Base-by-base conservation (phyloP, 2,329 filamentous ascomycete genomes). In the Metarhizium brunneum region DNA sequence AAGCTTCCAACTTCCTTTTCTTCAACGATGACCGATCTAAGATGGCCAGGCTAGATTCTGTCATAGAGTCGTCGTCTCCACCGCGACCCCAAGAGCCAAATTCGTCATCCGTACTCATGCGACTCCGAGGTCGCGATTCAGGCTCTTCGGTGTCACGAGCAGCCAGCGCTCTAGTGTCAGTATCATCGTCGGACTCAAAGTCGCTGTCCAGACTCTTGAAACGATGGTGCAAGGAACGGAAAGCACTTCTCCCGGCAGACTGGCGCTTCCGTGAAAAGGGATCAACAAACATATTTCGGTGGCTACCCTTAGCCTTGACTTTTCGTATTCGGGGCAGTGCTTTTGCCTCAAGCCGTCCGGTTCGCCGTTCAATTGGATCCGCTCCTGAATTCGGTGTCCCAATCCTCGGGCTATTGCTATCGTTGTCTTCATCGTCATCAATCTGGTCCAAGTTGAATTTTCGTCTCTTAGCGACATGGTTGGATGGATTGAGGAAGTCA, bases 131-230 rank as follows among this genome's bases (percentile, higher is more conserved):
- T 47, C 87, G 83, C 60, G 89, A 95, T 58, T 94, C 92, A 38
- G 85, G 84, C 61, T 94, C 92, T 66, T 95, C 92, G 0, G 89
- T 95, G 66, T 92, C 90, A 49, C 86, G 80, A 13, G 81, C 83
- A 13, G 87, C 83, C 35, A 70, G 56, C 38, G 73, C 73, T 43
- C 74, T 72, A 50, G 81, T 81, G 60, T 83, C 81, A 2, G 71
- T 75, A 55, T 96, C 91, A 61, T 95, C 92, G 60, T 96, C 92
- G 0, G 90, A 95, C 68, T 96, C 90, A n/a, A 87, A 88, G 81
- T 75, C 81, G 86, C 66, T 81, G 73, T 69, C 82, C 71, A 62
- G 72, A 84, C 68, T 82, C 78, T 42, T 81, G 71, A 72, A 89
- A 78, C 71, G 70, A 71, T 95, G 87, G 67, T 96, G 90, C 18